phyloP scores from a whole-genome alignment of 129 eudicot species.

The Flaveria bidentis region DNA sequence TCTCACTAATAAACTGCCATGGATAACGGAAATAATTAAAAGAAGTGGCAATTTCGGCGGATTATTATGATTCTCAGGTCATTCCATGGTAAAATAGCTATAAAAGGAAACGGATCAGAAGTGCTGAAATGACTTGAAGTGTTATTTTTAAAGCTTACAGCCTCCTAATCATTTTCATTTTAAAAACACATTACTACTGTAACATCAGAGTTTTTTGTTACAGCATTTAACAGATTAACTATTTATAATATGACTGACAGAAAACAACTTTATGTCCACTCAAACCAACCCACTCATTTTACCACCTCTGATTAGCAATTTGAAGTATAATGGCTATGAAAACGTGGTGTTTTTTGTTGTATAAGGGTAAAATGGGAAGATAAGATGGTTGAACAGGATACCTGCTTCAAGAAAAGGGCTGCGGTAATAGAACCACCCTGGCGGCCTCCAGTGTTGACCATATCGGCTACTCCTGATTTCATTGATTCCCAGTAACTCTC shows the following conservation, averaged over 20 bases:
- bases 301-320: slow-evolving; percentile 6
- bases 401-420: slow-evolving; percentile 94
- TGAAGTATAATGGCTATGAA: slow-evolving; percentile 9
- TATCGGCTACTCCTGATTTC: slow-evolving; percentile 98
- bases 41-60: neutral
- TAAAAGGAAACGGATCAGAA: neutral
- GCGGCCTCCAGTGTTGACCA: slow-evolving; percentile 97
- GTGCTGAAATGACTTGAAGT: neutral
- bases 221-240: neutral
- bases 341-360: neutral
- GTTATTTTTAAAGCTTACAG: slow-evolving; percentile 10
- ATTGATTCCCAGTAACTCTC: slow-evolving; percentile 96
- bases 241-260: neutral
- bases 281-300: neutral
- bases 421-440: slow-evolving; percentile 93
- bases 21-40: neutral
- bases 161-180: neutral
- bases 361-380: slow-evolving; percentile 23
- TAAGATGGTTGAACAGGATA: slow-evolving; percentile 26
- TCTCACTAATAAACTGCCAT: slow-evolving; percentile 91
- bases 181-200: neutral
- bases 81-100: neutral
- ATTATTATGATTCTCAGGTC: neutral
- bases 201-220: neutral
- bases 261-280: neutral